Base-by-base conservation (phyloP, 2,329 filamentous ascomycete genomes). In the Parastagonospora avenae region DNA sequence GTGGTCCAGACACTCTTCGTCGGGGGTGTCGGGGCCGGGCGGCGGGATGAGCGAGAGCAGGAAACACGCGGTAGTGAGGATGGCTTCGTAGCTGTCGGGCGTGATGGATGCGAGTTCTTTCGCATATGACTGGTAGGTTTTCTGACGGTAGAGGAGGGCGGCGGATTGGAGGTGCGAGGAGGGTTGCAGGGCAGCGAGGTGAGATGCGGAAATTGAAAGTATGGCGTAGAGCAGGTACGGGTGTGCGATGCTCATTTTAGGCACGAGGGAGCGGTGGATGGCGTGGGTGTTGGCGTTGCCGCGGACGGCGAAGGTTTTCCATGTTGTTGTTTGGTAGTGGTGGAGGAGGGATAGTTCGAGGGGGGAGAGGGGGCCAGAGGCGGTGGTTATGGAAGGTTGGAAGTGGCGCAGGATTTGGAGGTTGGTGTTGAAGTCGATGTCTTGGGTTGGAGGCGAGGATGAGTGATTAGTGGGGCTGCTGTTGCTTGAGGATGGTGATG, bases 21-120 rank as follows among this genome's bases (percentile, higher is more conserved):
- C 51, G 2, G 14, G 11, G 19, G 14, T 40, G 8, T 47, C 35
- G 1, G 44, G 41, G 4, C 50, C 42, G 1, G 67, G 67, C 1
- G 54, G 48, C 1, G 55, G 51, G 0, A 67, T 51, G 24, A 72
- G 50, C 2, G 60, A 45, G 15, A 67, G 55, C 16, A 71, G 50
- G 16, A 66, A 60, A 9, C 62, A 53, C 0, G 61, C 58, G 4
- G 68, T 71, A 2, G 67, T 39, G 11, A 72, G 58, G 1, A 72
- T 52, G 3, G 63, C 49, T 48, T 72, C 66, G 52, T 72, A 72
- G 44, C 68, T 71, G 0, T 68, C 63, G 2, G 54, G 45, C 1
- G 67, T 71, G 49, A 72, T 70, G 35, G 62, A 61, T 29, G 62
- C 39, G 3, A 72, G 52, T 8, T 61, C 59, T 40, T 62, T 57